Base-by-base conservation (phyloP, 2,329 filamentous ascomycete species). In the Paecilomyces sp. region DNA sequence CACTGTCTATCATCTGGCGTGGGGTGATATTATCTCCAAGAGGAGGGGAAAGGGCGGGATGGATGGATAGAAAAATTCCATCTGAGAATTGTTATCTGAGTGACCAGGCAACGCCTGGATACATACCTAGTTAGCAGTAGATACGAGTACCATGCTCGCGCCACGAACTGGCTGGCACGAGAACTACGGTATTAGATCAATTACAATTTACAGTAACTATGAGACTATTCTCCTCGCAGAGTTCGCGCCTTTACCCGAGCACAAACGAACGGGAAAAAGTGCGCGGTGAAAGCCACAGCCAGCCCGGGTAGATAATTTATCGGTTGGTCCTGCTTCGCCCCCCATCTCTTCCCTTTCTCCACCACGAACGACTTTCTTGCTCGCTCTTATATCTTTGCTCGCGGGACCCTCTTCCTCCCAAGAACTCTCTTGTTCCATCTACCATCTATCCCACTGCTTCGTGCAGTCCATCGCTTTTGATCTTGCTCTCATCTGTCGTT, bases 281-380 rank as follows among this genome's bases (percentile, higher is more conserved):
- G 41, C 41, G 41, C 18, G 41, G n/a, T 18, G 41, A 47, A 47
- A 47, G 41, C 41, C 41, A 47, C 28, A 51, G 24, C 54, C 52
- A 28, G 22, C 22, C 22, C 22, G 22, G 22, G 22, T 2, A 22
- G 9, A 34, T 11, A 55, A 55, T 30, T 31, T 55, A 55, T 55
- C 54, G 15, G 30, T 34, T 56, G 24, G 30, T 25, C 55, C 30
- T 31, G 15, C 36, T 25, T 55, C 15, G n/a, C 28, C 28, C 54
- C 54, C 28, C 31, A 30, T 18, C 54, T 55, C 28, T 55, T 31
- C 31, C 18, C 15, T 57, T 3, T 55, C 62, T 57, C 57, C 59
- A 53, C 61, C 64, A 22, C 22, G 22, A 67, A 28, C 25, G 6
- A 67, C 67, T 69, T 66, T 65, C 68, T 66, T 66, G 67, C 41